Conservation (phyloP, 805 yeast species). For the Saccharomycopsis capsularis region DNA sequence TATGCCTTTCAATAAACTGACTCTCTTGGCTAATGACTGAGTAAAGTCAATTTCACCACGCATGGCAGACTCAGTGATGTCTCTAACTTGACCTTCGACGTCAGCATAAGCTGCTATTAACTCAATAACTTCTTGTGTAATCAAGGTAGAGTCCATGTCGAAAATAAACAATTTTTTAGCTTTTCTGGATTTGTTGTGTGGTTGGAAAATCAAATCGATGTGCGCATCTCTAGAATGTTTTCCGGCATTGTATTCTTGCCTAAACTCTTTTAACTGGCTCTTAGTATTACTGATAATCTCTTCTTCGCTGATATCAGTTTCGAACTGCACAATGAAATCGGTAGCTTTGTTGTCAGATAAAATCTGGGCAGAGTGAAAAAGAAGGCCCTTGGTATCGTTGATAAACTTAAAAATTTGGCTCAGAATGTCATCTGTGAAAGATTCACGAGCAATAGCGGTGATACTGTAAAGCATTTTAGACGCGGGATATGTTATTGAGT, state of each 20-base stretch:
- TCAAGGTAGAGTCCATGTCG: conserved; percentile 97
- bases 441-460: conserved; percentile 28
- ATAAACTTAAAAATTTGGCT: conserved; percentile 4
- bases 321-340: conserved; percentile 18
- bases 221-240: conserved; percentile 21
- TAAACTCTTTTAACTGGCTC: conserved; percentile 1
- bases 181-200: conserved; percentile 29
- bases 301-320: background rate
- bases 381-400: conserved; percentile 6
- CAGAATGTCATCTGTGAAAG: conserved; percentile 15
- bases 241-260: conserved; percentile 4
- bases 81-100: conserved; percentile 81
- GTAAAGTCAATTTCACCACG: conserved; percentile 91
- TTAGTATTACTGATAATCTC: background rate
- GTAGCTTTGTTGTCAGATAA: conserved; percentile 20
- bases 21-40: conserved; percentile 72
- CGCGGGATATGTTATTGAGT: too few species aligned
- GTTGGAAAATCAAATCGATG: conserved; percentile 41
- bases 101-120: conserved; percentile 90
- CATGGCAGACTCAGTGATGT: conserved; percentile 91
- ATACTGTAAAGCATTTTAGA: conserved; percentile 21
- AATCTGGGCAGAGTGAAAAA: conserved; percentile 11
- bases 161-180: conserved; percentile 62
- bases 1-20: conserved; percentile 73
- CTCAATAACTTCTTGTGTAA: conserved; percentile 94